phyloP scores from a whole-genome alignment of 2,329 filamentous ascomycete species.

The Diplodia intermedia region DNA sequence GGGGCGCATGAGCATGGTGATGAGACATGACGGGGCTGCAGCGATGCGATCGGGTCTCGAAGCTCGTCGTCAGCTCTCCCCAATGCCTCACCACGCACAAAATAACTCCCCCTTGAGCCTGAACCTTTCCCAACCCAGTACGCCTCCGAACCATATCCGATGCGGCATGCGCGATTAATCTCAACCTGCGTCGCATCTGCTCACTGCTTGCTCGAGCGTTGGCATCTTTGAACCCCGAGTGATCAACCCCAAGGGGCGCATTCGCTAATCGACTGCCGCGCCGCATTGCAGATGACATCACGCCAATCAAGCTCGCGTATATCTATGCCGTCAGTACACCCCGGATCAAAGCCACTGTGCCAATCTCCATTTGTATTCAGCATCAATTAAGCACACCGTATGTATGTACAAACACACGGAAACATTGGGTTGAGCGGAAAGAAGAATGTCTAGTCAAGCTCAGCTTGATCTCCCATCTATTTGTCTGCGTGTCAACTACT shows the following conservation, averaged over 20 bases:
- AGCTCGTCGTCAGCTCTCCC: slow-evolving; percentile 19
- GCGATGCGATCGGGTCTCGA: slow-evolving; percentile 21
- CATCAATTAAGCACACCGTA: too few relatives aligned
- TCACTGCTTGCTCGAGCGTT: slow-evolving; percentile 8
- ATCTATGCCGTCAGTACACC: background rate
- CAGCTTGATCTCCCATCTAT: background rate
- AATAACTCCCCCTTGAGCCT: slow-evolving; percentile 21
- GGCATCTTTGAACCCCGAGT: slow-evolving; percentile 18
- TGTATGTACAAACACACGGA: too few relatives aligned
- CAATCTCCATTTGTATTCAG: too few relatives aligned
- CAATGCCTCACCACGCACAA: slow-evolving; percentile 1
- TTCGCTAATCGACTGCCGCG: slow-evolving; percentile 24
- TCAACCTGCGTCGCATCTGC: slow-evolving; percentile 1
- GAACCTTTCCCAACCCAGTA: background rate
- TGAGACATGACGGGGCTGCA: slow-evolving; percentile 14
- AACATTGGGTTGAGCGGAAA: too few relatives aligned
- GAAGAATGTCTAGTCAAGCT: background rate
- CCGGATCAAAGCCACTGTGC: too few relatives aligned
- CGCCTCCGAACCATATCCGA: slow-evolving; percentile 18
- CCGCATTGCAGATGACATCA: slow-evolving; percentile 20
- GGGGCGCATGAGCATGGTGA: background rate
- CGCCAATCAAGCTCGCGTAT: background rate
- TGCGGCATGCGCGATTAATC: slow-evolving; percentile 26
- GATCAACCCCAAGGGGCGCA: slow-evolving; percentile 24
- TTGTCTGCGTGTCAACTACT: background rate